A percentile compares a stretch with the other conserved stretches of the same genome.
phyloP scores from a whole-genome alignment of 2,329 filamentous ascomycete genomes.

The Fusarium luffae region DNA sequence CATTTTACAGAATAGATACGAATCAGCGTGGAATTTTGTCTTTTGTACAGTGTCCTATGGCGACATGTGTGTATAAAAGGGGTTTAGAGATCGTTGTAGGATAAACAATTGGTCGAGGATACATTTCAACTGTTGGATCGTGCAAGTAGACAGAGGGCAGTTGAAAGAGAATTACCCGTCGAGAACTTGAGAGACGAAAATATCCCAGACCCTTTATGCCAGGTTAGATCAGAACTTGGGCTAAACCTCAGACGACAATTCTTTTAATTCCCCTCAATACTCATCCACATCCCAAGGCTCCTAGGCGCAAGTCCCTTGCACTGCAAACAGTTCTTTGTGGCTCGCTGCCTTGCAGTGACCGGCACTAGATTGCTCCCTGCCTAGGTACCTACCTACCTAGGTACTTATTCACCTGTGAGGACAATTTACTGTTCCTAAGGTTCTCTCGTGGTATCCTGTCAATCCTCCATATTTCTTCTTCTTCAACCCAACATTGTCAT shows the following conservation, averaged over 20 bases:
- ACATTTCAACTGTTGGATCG: not conserved
- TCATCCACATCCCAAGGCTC: not conserved
- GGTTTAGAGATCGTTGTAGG: not conserved
- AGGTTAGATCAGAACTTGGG: not conserved
- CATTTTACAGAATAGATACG: not conserved
- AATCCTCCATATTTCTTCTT: not conserved
- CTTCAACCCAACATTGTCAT: not conserved
- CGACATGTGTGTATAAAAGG: slow-evolving; percentile 4
- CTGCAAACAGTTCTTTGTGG: not conserved
- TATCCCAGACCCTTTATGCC: not conserved
- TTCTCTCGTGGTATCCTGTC: not conserved
- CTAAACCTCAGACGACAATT: not conserved
- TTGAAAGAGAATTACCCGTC: not conserved
- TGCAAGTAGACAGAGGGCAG: not conserved
- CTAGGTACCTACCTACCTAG: not conserved
- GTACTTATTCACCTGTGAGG: not conserved
- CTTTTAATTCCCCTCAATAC: not conserved
- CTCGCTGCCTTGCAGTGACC: not conserved
- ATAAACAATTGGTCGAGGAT: not conserved
- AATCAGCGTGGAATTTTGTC: slow-evolving; percentile 8
- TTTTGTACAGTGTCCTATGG: not conserved
- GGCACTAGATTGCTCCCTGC: not conserved
- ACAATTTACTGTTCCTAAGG: not conserved
- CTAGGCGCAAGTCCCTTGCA: not conserved
- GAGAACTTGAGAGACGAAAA: not conserved